Percentiles rank a stretch among this genome's conserved stretches.
Conservation (phyloP, 495 filamentous ascomycete species). For the Penicillium atrosanguineum region DNA sequence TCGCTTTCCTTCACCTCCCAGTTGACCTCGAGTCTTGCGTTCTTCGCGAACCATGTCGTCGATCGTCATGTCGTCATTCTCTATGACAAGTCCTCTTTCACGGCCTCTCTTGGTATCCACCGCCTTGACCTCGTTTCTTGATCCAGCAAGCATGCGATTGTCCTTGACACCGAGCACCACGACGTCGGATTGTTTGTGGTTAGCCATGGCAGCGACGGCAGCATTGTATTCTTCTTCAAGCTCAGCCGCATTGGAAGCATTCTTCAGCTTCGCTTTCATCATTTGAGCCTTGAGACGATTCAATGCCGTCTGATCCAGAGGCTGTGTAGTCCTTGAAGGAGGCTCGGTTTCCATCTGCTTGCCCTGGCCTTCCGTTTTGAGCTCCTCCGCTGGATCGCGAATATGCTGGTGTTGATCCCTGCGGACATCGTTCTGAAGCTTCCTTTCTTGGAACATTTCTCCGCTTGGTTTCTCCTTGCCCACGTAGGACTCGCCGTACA, state of each 20-base stretch:
- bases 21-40: constrained; percentile 72
- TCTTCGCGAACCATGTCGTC: constrained; percentile 96
- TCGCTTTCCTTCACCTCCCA: constrained; percentile 75
- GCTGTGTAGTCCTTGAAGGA: constrained; percentile 40
- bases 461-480: constrained; percentile 87
- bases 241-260: constrained; percentile 65
- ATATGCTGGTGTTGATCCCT: constrained; percentile 31
- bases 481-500: constrained; percentile 83
- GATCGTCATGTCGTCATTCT: constrained; percentile 94
- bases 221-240: constrained; percentile 84
- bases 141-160: constrained; percentile 77
- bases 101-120: constrained; percentile 73
- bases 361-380: constrained; percentile 41
- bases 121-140: constrained; percentile 69
- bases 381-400: constrained; percentile 40
- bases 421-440: constrained; percentile 48
- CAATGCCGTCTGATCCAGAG: constrained; percentile 71
- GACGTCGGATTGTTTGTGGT: constrained; percentile 59
- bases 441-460: constrained; percentile 77
- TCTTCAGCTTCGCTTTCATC: constrained; percentile 87
- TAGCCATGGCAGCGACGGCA: constrained; percentile 59
- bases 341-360: constrained; percentile 40
- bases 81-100: constrained; percentile 75
- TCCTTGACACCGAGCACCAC: constrained; percentile 86
- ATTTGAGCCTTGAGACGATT: constrained; percentile 90